phyloP scores from a whole-genome alignment of 1,139 yeast species.

The Chernovozyma sophiae-reginae region DNA sequence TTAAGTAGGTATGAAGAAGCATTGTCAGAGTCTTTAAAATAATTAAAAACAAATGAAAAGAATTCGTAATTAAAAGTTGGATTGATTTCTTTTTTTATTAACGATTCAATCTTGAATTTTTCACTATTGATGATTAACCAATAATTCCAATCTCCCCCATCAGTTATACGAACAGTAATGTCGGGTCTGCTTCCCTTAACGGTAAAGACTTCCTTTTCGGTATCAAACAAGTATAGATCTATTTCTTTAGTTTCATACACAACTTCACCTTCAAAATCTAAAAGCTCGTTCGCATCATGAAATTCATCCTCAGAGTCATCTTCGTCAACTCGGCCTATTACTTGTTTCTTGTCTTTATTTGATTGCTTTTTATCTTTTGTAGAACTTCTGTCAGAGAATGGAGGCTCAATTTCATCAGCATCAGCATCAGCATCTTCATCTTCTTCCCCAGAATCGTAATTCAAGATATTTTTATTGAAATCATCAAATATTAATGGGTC shows the following conservation, averaged over 20 bases:
- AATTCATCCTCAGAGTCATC: constrained; percentile 7
- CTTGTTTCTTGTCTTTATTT: neutral
- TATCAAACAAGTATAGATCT: constrained; percentile 53
- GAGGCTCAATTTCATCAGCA: constrained; percentile 10
- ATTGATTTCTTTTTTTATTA: constrained; percentile 48
- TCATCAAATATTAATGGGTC: constrained; percentile 22
- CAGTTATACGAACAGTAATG: constrained; percentile 33
- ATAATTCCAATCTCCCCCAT: constrained; percentile 50
- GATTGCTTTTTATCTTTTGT: neutral
- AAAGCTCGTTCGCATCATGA: constrained; percentile 19
- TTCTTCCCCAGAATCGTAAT: constrained; percentile 9
- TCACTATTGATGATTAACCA: constrained; percentile 40
- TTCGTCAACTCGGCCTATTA: neutral
- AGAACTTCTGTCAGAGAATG: neutral
- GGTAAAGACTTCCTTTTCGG: constrained; percentile 47
- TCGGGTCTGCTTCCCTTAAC: constrained; percentile 5
- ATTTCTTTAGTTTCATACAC: constrained; percentile 13
- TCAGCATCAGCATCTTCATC: constrained; percentile 12
- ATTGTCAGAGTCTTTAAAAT: constrained; percentile 23
- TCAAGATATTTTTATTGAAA: constrained; percentile 12
- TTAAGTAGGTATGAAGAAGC: constrained; percentile 59
- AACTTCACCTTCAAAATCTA: constrained; percentile 9
- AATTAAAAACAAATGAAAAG: constrained; percentile 63
- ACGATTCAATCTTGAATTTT: constrained; percentile 34
- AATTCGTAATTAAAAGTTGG: constrained; percentile 63